A percentile compares a stretch with the other conserved stretches of the same genome.
These are phyloP conservation scores for Galeopsis tetrahit DNA, from an alignment of 257 asterid species.

Conservation along the genomic window DNA sequence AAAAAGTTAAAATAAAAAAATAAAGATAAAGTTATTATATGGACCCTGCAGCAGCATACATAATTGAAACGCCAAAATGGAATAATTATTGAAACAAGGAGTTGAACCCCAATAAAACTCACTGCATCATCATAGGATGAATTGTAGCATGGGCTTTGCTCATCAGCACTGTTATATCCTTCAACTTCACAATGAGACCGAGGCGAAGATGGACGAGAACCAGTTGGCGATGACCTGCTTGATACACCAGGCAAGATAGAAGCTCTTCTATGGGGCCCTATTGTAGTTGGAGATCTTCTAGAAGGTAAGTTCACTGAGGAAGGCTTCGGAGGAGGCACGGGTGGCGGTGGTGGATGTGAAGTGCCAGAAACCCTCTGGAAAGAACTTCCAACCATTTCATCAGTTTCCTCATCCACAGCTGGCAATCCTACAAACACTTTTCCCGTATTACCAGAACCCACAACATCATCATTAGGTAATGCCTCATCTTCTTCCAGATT, in stretches of 20 bases:
- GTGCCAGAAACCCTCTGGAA: slow-evolving; percentile 54
- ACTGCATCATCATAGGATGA: slow-evolving; percentile 88
- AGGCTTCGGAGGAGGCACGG: slow-evolving; percentile 93
- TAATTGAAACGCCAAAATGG: background rate
- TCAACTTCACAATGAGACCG: slow-evolving; percentile 90
- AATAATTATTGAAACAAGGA: slow-evolving; percentile 8
- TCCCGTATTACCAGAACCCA: slow-evolving; percentile 47
- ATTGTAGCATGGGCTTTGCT: slow-evolving; percentile 71
- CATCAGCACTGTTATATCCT: slow-evolving; percentile 98
- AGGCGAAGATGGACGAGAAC: slow-evolving; percentile 96
- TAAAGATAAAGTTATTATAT: background rate
- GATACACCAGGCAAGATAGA: slow-evolving; percentile 71
- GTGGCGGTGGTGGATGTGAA: slow-evolving; percentile 96
- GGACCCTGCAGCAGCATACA: slow-evolving; percentile 13
- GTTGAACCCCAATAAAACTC: slow-evolving; percentile 45
- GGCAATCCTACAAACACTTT: slow-evolving; percentile 50
- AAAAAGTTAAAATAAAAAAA: slow-evolving; percentile 16
- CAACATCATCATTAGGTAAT: slow-evolving; percentile 42
- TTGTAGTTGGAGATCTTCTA: slow-evolving; percentile 53
- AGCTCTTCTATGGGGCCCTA: slow-evolving; percentile 74
- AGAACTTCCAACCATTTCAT: slow-evolving; percentile 56
- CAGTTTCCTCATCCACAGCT: slow-evolving; percentile 60
- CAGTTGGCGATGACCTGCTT: slow-evolving; percentile 81
- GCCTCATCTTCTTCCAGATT: slow-evolving; percentile 48
- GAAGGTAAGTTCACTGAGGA: slow-evolving; percentile 52